phyloP scores from a whole-genome alignment of 768 basidiomycete species.

The Leccinum sublutescens region DNA sequence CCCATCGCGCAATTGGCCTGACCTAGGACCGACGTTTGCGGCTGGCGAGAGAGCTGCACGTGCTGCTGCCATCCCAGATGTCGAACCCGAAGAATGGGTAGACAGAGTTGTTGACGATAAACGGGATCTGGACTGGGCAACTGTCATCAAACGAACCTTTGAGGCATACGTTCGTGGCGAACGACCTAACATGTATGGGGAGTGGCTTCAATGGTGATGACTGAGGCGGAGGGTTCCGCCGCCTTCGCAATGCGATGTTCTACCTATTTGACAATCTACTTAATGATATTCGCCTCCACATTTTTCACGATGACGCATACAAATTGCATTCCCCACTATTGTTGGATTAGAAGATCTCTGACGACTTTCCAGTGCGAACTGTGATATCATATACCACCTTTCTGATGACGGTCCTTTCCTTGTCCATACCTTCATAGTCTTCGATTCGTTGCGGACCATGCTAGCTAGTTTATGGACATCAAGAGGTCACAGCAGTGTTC shows the following conservation, averaged over 20 bases:
- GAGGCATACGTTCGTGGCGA: conserved; percentile 92
- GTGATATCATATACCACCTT: conserved; percentile 30
- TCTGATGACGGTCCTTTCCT: conserved; percentile 25
- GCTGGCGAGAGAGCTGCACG: conserved; percentile 73
- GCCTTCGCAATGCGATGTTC: conserved; percentile 9
- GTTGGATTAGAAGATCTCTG: conserved; percentile 31
- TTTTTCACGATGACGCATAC: conserved; percentile 27
- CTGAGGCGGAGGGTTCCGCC: conserved; percentile 1
- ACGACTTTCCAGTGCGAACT: conserved; percentile 24
- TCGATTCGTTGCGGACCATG: conserved; percentile 20
- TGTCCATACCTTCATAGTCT: conserved; percentile 25
- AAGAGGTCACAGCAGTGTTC: conserved; percentile 7
- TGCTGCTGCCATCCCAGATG: conserved; percentile 35
- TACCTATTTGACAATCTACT: conserved; percentile 28
- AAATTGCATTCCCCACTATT: conserved; percentile 27
- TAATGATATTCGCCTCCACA: conserved; percentile 25
- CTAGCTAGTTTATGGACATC: conserved; percentile 15
- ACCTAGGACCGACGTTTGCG: conserved; percentile 78
- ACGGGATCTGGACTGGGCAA: conserved; percentile 87
- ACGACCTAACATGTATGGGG: conserved; percentile 93
- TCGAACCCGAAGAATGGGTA: conserved; percentile 37
- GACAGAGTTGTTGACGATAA: conserved; percentile 59
- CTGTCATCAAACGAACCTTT: conserved; percentile 93
- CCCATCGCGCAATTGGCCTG: conserved; percentile 90
- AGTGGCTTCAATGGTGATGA: conserved; percentile 58